Base-by-base conservation (phyloP, 306 rosid genomes). In the Cicer bijugum region DNA sequence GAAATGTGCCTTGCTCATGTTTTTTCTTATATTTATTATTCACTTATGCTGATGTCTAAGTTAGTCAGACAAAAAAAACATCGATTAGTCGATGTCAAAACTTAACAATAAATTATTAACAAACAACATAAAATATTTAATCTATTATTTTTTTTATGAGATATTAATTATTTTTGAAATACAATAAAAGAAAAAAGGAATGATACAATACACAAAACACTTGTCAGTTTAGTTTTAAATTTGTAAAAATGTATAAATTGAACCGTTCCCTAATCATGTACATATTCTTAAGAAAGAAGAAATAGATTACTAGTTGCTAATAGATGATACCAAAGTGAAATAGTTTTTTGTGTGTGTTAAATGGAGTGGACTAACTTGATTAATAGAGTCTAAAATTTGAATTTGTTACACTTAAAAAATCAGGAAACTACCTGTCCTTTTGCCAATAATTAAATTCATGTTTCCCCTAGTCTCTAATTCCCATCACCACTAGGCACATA, bases 401-500 rank as follows among this genome's bases (percentile, higher is more conserved):
- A 28, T 28, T 28, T 28, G 5, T 4, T 0, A 5, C 5, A 28
- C 4, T 28, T 28, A 28, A 28, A 28, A 76, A 79, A 64, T 40
- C 58, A 57, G n/a, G 57, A 65, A 77, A 66, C 68, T 77, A 75
- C 48, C 58, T 12, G 74, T 71, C 74, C 79, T 65, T 67, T 74
- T 50, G 69, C 42, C 83, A 82, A 81, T 87, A 28, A 28, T 28
- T 28, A 83, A 91, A 85, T 91, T 87, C 94, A 91, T 93, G 90
- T 88, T 84, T 79, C 78, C 67, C 88, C 72, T 75, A 83, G 51
- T 80, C 83, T 79, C 78, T 46, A 77, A 81, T 72, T 83, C 77
- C 76, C 84, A 85, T 71, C 67, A 68, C 66, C 78, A 79, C 66
- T 82, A 69, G 78, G 75, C 71, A 85, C 70, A 84, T 82, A 86